Evolutionary conservation across 257 asterid species (phyloP).

Genomic region (Capsicum rhomboideum): DNA sequence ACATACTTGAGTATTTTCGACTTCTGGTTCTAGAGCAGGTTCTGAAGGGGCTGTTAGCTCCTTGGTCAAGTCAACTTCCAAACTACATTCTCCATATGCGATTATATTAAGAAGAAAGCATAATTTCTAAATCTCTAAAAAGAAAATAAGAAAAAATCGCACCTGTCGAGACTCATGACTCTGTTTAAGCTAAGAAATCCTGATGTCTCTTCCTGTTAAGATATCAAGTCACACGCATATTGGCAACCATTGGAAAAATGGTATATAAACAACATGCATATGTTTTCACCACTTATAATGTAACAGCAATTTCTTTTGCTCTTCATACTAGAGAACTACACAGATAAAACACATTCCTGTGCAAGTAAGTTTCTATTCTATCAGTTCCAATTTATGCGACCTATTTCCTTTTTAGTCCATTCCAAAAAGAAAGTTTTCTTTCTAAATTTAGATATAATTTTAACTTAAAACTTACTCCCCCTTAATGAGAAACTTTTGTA

Average conservation of each 20-base stretch:
- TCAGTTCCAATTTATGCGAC: not conserved
- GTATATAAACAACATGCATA: not conserved
- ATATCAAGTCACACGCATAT: not conserved
- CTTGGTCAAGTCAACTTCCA: conserved; percentile 82
- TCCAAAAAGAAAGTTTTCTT: not conserved
- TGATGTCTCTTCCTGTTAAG: conserved; percentile 54
- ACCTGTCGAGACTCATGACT: conserved; percentile 91
- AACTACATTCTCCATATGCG: conserved; percentile 28
- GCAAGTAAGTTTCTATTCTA: not conserved
- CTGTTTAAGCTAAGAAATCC: conserved; percentile 96
- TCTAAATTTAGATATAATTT: not conserved
- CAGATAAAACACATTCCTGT: not conserved
- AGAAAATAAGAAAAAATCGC: not conserved
- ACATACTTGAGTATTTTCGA: conserved; percentile 43
- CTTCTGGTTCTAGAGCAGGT: conserved; percentile 25
- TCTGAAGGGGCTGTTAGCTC: conserved; percentile 39
- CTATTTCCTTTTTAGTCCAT: not conserved
- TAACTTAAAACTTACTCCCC: not conserved
- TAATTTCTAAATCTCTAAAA: not conserved
- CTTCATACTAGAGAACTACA: not conserved
- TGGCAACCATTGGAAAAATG: not conserved
- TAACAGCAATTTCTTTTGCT: not conserved
- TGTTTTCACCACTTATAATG: not conserved
- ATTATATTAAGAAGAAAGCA: not conserved
- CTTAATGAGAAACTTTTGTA: not conserved